Base-by-base conservation (phyloP, 306 rosid species). In the Pyrus communis region DNA sequence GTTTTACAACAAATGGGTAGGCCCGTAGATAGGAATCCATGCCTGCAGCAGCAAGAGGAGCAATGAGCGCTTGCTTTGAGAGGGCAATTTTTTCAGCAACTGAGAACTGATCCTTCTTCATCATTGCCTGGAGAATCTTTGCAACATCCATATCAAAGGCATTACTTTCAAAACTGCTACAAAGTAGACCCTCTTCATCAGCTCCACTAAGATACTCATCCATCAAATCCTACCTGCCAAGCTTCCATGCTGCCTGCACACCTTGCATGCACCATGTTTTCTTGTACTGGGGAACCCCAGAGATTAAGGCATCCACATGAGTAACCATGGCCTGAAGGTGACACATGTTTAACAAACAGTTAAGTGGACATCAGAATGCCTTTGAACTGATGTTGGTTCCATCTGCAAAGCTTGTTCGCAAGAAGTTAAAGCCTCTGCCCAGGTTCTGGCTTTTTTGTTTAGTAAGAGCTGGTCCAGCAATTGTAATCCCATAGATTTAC, bases 181-280 rank as follows among this genome's bases (percentile, higher is more conserved):
- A 92, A 74, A 92, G 86, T 76, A 90, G 84, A 74, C 98, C 91
- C 31, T 89, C 96, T 83, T 88, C 91, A 74, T 90, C 91, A 71
- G 98, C 97, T 84, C 95, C 97, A 71, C 83, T 80, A 40, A 95
- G 92, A 89, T 92, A 95, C 85, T 95, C 98, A 84, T 88, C 92
- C 98, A 95, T 95, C 86, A 95, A 88, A 78, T 92, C 98, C 98
- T 97, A 95, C 93, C 89, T 87, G 67, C 97, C 96, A 81, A 95
- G 97, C 84, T 97, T 95, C 98, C 97, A 95, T 67, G 98, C 97
- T 76, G 98, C 98, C 87, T 95, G 98, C 82, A 95, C 93, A 78
- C 98, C 98, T 86, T 95, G 98, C 97, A 92, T 92, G 85, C 92
- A 95, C 98, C 97, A 95, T 58, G 88, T 87, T 86, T 95, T 92